Base-by-base conservation (phyloP, 495 filamentous ascomycete species). In the Penicillium subrubescens region DNA sequence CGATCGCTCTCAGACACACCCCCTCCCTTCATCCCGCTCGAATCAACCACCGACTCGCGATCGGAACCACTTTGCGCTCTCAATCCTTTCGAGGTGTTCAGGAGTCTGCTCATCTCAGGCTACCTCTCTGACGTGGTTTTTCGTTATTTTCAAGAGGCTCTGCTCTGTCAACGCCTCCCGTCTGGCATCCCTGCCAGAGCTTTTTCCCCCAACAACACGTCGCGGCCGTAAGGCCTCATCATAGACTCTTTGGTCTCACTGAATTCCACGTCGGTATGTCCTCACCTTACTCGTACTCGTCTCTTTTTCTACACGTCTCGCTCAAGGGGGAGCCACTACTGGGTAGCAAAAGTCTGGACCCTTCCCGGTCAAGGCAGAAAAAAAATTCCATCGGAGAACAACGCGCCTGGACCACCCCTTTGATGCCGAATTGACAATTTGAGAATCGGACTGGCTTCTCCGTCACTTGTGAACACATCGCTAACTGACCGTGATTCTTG, bases 161-260 rank as follows among this genome's bases (percentile, higher is more conserved):
- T 56, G 43, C 41, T 54, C 34, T 59, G 44, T 68, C 55, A 27
- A 60, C 62, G n/a, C 19, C 33, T 21, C 23, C 19, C 60, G 19
- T 65, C 67, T 70, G 76, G 72, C 66, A 67, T 73, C 62, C 55
- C 69, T 70, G 67, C 72, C 72, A 75, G 72, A 71, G 66, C 57
- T 52, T 64, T 60, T 33, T 52, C 55, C 56, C 60, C 34, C 63
- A 64, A 60, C 53, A 56, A 37, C 53, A 33, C 39, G 50, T 56
- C 68, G 62, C 67, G 71, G 71, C 71, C 67, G 67, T 39, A 67
- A 60, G 68, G 71, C 63, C 71, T 62, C 63, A 71, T 68, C 66
- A 57, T 60, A 63, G 52, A 68, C 48, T 66, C 70, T 68, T 71
- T 67, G 64, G 29, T 70, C 64, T 71, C 62, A 63, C 62, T 70